Conservation (phyloP, 2,329 filamentous ascomycete genomes). For the Byssoonygena ceratinophila region DNA sequence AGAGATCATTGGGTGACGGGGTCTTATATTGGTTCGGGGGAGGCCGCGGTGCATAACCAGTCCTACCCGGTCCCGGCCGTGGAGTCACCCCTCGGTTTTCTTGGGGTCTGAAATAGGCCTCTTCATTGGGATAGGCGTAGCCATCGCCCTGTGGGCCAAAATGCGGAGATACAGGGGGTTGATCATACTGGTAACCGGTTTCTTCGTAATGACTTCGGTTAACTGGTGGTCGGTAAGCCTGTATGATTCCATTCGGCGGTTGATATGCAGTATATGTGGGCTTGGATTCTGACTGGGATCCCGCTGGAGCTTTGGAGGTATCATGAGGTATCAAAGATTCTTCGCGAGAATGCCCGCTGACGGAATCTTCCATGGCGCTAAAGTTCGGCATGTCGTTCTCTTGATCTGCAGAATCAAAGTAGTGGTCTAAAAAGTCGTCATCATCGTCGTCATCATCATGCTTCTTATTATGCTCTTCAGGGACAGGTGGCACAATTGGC, state of each 20-base stretch:
- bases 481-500: constrained; percentile 7
- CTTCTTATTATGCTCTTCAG: constrained; percentile 8
- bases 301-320: constrained; percentile 19
- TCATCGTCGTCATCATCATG: constrained; percentile 22
- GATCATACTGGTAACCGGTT: constrained; percentile 61
- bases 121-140: constrained; percentile 17
- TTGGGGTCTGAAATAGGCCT: constrained; percentile 6
- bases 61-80: constrained; percentile 2
- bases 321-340: constrained; percentile 27
- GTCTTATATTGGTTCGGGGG: constrained; percentile 2
- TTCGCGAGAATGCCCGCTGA: constrained; percentile 25
- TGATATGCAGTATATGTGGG: constrained; percentile 30
- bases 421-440: constrained; percentile 39
- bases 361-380: constrained; percentile 42
- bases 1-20: neutral
- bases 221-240: constrained; percentile 38
- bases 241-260: constrained; percentile 25
- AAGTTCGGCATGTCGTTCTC: constrained; percentile 56
- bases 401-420: constrained; percentile 42
- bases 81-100: constrained; percentile 16
- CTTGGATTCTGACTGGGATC: constrained; percentile 15
- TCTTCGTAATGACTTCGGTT: constrained; percentile 31
- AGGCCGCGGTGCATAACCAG: neutral
- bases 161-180: constrained; percentile 37
- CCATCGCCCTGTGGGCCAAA: constrained; percentile 16